phyloP scores from a whole-genome alignment of 768 basidiomycete genomes.

The Amanita rimosa region DNA sequence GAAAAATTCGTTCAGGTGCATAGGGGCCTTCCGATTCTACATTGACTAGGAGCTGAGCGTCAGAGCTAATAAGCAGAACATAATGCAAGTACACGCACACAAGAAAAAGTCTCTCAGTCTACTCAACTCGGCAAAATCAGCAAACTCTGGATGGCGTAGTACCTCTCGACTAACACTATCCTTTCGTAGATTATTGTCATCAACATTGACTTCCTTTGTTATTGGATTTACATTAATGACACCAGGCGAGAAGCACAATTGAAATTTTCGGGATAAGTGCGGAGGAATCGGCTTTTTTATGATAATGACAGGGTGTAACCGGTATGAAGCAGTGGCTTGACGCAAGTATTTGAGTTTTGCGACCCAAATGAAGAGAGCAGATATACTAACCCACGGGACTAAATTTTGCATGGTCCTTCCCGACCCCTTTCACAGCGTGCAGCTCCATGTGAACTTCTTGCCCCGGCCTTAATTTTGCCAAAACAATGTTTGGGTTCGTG shows the following conservation, averaged over 20 bases:
- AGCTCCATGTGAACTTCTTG: conserved; percentile 78
- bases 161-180: conserved; percentile 93
- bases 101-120: conserved; percentile 89
- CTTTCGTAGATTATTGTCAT: conserved; percentile 55
- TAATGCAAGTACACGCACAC: conserved; percentile 38
- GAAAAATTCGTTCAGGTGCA: conserved; percentile 69
- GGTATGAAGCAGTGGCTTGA: conserved; percentile 89
- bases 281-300: conserved; percentile 68
- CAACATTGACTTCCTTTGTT: conserved; percentile 51
- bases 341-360: background rate
- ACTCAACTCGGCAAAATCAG: conserved; percentile 69
- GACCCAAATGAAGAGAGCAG: background rate
- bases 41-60: conserved; percentile 41
- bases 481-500: conserved; percentile 72
- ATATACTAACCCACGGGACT: conserved; percentile 72
- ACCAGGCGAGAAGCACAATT: conserved; percentile 77
- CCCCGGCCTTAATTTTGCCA: conserved; percentile 87
- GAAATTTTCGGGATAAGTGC: conserved; percentile 71
- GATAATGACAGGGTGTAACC: conserved; percentile 78
- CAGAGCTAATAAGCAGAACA: background rate
- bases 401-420: conserved; percentile 95
- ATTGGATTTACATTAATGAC: conserved; percentile 54
- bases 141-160: conserved; percentile 84
- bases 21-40: conserved; percentile 91
- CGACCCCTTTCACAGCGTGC: conserved; percentile 87